Percentiles rank a stretch among this genome's conserved stretches.
These are phyloP conservation scores for Exophiala oligosperma DNA, from an alignment of 2,329 filamentous ascomycete species.

Conservation along the genomic window DNA sequence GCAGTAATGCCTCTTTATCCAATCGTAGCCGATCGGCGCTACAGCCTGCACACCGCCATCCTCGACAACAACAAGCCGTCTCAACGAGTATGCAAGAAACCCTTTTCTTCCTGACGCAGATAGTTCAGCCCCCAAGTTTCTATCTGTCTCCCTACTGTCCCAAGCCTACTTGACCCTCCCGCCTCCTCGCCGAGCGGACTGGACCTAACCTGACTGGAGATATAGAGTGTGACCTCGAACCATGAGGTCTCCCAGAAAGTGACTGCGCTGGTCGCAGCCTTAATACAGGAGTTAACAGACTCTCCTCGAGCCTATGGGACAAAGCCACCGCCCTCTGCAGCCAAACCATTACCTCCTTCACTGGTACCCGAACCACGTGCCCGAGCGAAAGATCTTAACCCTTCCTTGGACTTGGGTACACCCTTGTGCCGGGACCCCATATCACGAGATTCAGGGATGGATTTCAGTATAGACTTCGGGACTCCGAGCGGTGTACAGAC, in stretches of 20 bases:
- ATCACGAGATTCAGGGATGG: constrained; percentile 15
- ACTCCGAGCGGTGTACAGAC: constrained; percentile 30
- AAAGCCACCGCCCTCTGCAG: constrained; percentile 46
- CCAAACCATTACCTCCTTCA: constrained; percentile 49
- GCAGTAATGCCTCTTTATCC: constrained; percentile 29
- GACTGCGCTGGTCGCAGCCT: constrained; percentile 29
- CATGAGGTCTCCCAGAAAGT: constrained; percentile 22
- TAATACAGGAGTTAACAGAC: constrained; percentile 23
- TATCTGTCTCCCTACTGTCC: constrained; percentile 4
- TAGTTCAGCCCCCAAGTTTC: constrained; percentile 9
- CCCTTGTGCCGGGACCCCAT: not conserved
- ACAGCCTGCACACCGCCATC: constrained; percentile 28
- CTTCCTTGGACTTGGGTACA: not conserved
- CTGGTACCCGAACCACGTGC: constrained; percentile 42
- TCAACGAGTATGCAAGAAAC: constrained; percentile 29
- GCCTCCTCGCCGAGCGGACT: not conserved
- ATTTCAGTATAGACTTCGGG: constrained; percentile 42
- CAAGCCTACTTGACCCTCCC: constrained; percentile 1
- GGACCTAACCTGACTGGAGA: constrained; percentile 14
- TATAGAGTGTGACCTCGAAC: constrained; percentile 8
- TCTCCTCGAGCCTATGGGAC: constrained; percentile 21
- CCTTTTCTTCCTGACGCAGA: constrained; percentile 22
- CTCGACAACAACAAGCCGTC: constrained; percentile 25
- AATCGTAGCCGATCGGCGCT: constrained; percentile 37
- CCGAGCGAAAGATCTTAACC: constrained; percentile 20